A percentile compares a stretch with the other conserved stretches of the same genome.
Evolutionary conservation across 345 rosid genomes (phyloP).

Genomic region (Citrus sp.): DNA sequence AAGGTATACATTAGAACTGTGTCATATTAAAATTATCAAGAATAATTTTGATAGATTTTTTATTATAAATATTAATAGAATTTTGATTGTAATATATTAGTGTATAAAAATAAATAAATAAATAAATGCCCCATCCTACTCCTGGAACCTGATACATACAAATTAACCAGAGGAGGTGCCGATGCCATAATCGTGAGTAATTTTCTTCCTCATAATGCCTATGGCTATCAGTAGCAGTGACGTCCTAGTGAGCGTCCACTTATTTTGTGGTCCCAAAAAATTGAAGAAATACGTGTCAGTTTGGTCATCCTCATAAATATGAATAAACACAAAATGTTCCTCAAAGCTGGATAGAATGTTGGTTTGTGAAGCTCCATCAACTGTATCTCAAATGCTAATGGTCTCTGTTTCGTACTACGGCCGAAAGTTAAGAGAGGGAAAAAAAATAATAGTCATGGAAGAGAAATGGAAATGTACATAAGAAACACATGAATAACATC

Average conservation of each 20-base stretch:
- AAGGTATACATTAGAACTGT: too few species aligned
- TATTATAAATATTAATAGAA: too few species aligned
- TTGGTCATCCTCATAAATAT: background rate
- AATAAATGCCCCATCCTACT: too few species aligned
- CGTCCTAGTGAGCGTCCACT: background rate
- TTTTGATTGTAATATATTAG: too few species aligned
- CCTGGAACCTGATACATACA: too few species aligned
- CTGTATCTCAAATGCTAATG: background rate
- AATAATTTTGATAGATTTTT: too few species aligned
- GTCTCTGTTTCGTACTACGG: background rate
- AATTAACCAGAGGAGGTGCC: background rate
- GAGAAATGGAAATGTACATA: background rate
- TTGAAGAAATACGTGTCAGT: too few species aligned
- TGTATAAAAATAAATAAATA: too few species aligned
- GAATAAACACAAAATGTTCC: background rate
- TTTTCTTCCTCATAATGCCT: background rate
- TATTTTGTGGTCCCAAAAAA: background rate
- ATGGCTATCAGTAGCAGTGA: background rate
- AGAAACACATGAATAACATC: conserved; percentile 9
- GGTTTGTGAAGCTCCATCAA: background rate
- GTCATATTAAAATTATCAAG: too few species aligned
- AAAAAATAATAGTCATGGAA: background rate
- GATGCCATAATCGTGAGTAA: background rate
- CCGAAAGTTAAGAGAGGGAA: background rate
- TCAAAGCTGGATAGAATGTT: background rate